phyloP scores from a whole-genome alignment of 345 rosid genomes.

The Eucalyptus sp. region DNA sequence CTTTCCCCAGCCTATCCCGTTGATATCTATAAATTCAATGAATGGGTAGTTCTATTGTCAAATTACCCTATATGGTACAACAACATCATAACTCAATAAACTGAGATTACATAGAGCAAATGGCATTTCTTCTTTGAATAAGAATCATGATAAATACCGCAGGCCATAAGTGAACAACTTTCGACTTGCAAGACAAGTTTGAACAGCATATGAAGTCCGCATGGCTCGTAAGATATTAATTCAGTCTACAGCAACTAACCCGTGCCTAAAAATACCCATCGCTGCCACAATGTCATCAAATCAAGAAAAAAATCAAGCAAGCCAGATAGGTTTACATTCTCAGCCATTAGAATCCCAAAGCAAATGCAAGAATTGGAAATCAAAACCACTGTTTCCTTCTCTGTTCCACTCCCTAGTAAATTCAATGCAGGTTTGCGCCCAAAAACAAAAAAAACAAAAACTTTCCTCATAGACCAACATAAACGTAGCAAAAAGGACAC shows the following conservation, averaged over 20 bases:
- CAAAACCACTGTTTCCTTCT: not conserved
- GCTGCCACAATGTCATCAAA: not conserved
- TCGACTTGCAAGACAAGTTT: not conserved
- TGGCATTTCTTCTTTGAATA: not conserved
- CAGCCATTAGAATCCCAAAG: not conserved
- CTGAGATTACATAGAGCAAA: not conserved
- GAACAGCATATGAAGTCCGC: not conserved
- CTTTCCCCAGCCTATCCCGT: not conserved
- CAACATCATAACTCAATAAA: not conserved
- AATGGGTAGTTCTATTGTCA: not conserved
- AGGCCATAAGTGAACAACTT: not conserved
- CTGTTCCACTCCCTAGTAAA: not conserved
- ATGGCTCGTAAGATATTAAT: not conserved
- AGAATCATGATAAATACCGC: not conserved
- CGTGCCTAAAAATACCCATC: not conserved
- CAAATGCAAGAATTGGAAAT: not conserved
- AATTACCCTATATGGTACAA: not conserved
- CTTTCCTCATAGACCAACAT: not conserved
- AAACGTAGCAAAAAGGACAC: not conserved
- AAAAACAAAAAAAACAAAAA: not conserved
- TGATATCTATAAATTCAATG: not conserved
- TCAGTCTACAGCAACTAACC: not conserved
- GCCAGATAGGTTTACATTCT: not conserved
- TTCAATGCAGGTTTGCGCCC: not conserved
- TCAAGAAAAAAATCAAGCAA: not conserved